phyloP scores from a whole-genome alignment of 345 rosid genomes.

The Salix exigua region DNA sequence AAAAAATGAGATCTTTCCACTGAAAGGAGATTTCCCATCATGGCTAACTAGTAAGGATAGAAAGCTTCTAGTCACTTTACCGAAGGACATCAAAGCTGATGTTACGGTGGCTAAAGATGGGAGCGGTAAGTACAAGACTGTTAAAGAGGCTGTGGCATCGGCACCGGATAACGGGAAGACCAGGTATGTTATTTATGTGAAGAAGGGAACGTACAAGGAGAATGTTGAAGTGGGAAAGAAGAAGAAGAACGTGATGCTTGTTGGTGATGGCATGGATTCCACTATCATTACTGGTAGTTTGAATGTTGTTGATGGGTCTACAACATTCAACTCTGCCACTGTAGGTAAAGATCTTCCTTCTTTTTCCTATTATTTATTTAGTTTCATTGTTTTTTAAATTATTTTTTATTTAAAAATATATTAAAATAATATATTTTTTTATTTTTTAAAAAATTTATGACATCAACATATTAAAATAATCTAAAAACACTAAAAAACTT shows the following conservation, averaged over 20 bases:
- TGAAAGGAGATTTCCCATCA: conserved; percentile 12
- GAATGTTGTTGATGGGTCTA: conserved; percentile 16
- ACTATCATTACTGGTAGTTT: conserved; percentile 17
- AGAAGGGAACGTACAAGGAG: conserved; percentile 19
- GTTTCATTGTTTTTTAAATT: no score
- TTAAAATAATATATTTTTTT: no score
- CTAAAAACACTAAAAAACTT: no score
- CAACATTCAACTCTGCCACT: conserved; percentile 20
- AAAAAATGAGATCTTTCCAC: background rate
- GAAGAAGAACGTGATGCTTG: conserved; percentile 16
- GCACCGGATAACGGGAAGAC: conserved; percentile 14
- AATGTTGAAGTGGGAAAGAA: conserved; percentile 14
- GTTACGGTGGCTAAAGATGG: conserved; percentile 23
- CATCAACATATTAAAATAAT: no score
- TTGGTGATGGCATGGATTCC: conserved; percentile 18
- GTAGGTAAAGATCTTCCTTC: conserved; percentile 4
- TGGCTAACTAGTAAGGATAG: conserved; percentile 12
- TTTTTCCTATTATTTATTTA: background rate
- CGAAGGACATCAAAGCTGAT: conserved; percentile 6
- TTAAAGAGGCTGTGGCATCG: conserved; percentile 12
- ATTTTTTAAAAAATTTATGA: no score
- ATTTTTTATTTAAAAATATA: no score
- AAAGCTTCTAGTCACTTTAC: background rate
- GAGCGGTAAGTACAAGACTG: conserved; percentile 17
- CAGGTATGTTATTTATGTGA: conserved; percentile 18